These are phyloP conservation scores for Fusarium beomiforme DNA, from an alignment of 2,329 filamentous ascomycete genomes.

Conservation along the genomic window DNA sequence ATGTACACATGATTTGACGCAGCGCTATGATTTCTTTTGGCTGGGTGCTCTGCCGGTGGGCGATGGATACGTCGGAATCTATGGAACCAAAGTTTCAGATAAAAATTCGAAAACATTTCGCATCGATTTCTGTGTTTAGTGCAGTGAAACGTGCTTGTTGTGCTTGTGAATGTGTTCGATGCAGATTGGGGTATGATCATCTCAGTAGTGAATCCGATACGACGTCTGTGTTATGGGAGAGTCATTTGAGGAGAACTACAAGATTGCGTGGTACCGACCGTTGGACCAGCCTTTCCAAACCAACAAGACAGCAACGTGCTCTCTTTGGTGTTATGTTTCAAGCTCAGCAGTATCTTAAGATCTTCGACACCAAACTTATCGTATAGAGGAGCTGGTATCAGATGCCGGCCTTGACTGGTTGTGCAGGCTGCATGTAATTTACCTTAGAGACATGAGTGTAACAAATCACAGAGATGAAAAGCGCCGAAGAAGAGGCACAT, in stretches of 20 bases:
- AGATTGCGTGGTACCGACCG: no score
- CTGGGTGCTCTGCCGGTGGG: slow-evolving; percentile 18
- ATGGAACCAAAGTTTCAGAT: slow-evolving; percentile 7
- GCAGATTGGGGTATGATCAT: neutral
- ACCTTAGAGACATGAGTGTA: slow-evolving; percentile 12
- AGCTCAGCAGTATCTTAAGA: neutral
- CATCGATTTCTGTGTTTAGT: slow-evolving; percentile 9
- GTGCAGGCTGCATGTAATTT: neutral
- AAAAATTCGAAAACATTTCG: slow-evolving; percentile 27
- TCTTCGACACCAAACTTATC: neutral
- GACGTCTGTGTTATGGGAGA: neutral
- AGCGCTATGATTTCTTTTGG: slow-evolving; percentile 22
- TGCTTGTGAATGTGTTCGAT: neutral
- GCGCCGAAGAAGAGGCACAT: slow-evolving; percentile 21
- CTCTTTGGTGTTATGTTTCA: neutral
- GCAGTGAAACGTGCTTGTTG: slow-evolving; percentile 12
- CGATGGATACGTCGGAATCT: slow-evolving; percentile 20
- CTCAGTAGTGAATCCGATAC: neutral
- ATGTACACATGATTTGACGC: slow-evolving; percentile 26
- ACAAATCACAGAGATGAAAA: slow-evolving; percentile 28
- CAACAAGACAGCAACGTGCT: no score
- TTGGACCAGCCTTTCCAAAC: no score
- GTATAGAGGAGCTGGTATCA: neutral
- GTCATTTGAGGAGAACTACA: no score
- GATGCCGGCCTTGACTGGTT: neutral